Conservation (phyloP, 164 flowering plant species). For the Aristolochia fimbriata region DNA sequence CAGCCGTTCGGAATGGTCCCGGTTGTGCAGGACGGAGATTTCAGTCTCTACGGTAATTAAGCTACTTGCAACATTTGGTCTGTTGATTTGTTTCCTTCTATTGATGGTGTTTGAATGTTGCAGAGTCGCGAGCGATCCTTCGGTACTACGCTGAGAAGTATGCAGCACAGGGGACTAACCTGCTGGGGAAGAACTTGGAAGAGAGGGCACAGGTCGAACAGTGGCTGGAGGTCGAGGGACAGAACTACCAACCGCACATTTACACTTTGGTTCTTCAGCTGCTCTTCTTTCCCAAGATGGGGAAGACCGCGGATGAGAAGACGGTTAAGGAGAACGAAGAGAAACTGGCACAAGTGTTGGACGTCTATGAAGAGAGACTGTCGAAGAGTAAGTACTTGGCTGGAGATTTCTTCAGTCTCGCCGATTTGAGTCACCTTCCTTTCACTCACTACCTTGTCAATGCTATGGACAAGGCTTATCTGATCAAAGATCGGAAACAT, state of each 20-base stretch:
- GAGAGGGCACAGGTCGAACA: constrained; percentile 34
- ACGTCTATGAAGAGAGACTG: constrained; percentile 42
- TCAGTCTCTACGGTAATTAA: constrained; percentile 13
- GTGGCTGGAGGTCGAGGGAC: constrained; percentile 42
- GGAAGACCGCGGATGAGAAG: constrained; percentile 9
- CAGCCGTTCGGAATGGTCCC: constrained; percentile 23
- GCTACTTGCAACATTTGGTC: background rate
- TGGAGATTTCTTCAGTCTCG: constrained; percentile 55
- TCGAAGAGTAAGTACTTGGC: constrained; percentile 43
- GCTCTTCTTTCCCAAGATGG: constrained; percentile 10
- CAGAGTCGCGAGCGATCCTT: constrained; percentile 44
- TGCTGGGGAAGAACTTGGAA: constrained; percentile 32
- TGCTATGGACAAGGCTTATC: constrained; percentile 22
- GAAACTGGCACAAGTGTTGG: constrained; percentile 39
- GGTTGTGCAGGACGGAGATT: constrained; percentile 19
- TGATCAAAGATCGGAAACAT: constrained; percentile 37
- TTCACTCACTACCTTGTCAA: constrained; percentile 29
- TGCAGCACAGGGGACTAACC: constrained; percentile 29
- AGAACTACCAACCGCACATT: constrained; percentile 26
- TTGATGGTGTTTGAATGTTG: background rate
- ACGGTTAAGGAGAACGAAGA: constrained; percentile 25
- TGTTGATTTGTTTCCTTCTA: background rate
- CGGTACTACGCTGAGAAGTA: constrained; percentile 38
- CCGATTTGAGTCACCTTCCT: constrained; percentile 46
- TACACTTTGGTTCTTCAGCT: constrained; percentile 22